Evolutionary conservation across 306 rosid species (phyloP).

Genomic region (Pueraria montana): DNA sequence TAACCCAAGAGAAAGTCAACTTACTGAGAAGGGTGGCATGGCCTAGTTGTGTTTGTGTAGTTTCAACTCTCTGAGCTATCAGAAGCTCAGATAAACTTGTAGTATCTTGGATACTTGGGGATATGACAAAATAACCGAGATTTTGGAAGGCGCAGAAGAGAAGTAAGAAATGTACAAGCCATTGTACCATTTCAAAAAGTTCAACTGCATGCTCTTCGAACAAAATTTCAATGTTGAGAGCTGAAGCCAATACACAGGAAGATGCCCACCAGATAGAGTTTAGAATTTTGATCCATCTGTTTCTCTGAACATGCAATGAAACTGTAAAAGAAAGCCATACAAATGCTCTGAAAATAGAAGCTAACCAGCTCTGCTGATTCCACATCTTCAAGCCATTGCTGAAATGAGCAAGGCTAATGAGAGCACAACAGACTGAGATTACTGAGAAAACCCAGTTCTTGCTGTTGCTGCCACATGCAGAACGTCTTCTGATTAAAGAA

Average conservation of each 20-base stretch:
- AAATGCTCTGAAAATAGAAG: neutral
- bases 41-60: neutral
- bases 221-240: slow-evolving; percentile 8
- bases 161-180: slow-evolving; percentile 23
- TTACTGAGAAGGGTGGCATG: neutral
- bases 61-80: neutral
- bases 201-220: neutral
- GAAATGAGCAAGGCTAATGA: slow-evolving; percentile 4
- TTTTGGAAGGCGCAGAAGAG: slow-evolving; percentile 9
- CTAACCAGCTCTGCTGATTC: neutral
- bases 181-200: neutral
- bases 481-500: neutral
- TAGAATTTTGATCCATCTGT: neutral
- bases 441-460: neutral
- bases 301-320: slow-evolving; percentile 19
- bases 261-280: slow-evolving; percentile 11
- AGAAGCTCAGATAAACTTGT: neutral
- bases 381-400: neutral
- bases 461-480: neutral
- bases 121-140: neutral
- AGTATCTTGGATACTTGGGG: neutral
- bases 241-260: slow-evolving; percentile 10
- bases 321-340: neutral
- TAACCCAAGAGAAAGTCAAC: slow-evolving; percentile 24
- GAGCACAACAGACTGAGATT: slow-evolving; percentile 17